These are phyloP conservation scores for Candida neerlandica DNA, from an alignment of 1,139 yeast genomes.

Conservation along the genomic window DNA sequence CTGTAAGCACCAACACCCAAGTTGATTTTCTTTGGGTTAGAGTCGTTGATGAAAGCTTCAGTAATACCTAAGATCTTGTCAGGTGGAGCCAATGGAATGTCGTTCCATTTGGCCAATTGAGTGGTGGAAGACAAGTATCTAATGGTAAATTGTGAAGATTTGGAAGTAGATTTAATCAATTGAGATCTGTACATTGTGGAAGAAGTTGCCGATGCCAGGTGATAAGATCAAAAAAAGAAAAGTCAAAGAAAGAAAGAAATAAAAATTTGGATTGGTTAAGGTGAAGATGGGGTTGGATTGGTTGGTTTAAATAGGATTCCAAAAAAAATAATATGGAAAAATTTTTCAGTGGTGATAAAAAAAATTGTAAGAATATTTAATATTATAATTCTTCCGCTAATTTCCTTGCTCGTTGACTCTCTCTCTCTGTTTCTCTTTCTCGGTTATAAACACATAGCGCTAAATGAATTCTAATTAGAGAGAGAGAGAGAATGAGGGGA, in stretches of 20 bases:
- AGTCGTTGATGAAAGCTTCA: constrained; percentile 49
- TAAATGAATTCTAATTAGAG: too few relatives aligned
- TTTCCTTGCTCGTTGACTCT: neutral
- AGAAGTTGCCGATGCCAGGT: neutral
- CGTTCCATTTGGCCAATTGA: constrained; percentile 31
- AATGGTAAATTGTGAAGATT: constrained; percentile 8
- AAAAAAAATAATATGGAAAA: neutral
- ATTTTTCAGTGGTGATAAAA: neutral
- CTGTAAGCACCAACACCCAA: constrained; percentile 57
- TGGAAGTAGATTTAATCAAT: constrained; percentile 15
- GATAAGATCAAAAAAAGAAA: neutral
- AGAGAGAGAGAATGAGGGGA: neutral
- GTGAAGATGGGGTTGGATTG: too few relatives aligned
- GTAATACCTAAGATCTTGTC: constrained; percentile 74
- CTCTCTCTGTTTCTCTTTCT: neutral
- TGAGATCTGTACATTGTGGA: constrained; percentile 17
- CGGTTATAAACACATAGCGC: neutral
- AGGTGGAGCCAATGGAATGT: constrained; percentile 65
- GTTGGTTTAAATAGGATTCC: neutral
- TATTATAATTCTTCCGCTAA: neutral
- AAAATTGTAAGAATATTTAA: neutral
- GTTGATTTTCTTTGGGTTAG: constrained; percentile 45
- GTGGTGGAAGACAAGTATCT: constrained; percentile 15
- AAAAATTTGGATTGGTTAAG: neutral
- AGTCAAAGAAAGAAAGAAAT: neutral